Conservation (phyloP, 805 yeast genomes). For the Monosporozyma servazzii region DNA sequence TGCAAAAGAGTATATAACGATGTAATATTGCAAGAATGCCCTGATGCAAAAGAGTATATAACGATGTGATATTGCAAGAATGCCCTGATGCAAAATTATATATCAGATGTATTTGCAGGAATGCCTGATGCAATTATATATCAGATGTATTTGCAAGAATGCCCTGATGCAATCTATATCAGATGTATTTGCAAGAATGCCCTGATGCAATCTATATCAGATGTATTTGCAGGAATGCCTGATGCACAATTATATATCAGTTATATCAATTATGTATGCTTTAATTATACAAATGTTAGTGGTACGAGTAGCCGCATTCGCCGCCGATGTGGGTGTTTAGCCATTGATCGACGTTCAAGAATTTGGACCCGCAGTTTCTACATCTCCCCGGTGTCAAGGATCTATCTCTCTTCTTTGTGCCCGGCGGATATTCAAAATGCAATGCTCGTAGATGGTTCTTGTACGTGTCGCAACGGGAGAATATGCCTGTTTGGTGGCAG, state of each 20-base stretch:
- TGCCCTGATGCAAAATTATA: no score
- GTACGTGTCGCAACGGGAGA: constrained; percentile 83
- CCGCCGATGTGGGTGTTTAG: constrained; percentile 56
- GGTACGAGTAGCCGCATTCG: constrained; percentile 26
- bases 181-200: no score
- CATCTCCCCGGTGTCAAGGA: constrained; percentile 62
- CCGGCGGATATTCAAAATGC: constrained; percentile 81
- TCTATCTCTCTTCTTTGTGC: constrained; percentile 74
- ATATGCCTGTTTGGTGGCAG: constrained; percentile 80
- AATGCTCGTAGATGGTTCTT: constrained; percentile 85
- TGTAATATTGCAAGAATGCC: no score
- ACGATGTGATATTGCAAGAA: no score
- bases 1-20: no score
- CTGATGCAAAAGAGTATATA: no score
- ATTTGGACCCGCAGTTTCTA: constrained; percentile 60
- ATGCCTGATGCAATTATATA: no score
- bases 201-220: no score
- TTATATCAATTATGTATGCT: neutral
- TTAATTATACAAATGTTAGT: constrained; percentile 5
- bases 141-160: no score
- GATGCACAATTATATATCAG: neutral
- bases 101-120: no score
- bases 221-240: no score
- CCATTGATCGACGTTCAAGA: constrained; percentile 73
- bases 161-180: no score